phyloP scores from a whole-genome alignment of 306 rosid species.

The Rosa lucieae region DNA sequence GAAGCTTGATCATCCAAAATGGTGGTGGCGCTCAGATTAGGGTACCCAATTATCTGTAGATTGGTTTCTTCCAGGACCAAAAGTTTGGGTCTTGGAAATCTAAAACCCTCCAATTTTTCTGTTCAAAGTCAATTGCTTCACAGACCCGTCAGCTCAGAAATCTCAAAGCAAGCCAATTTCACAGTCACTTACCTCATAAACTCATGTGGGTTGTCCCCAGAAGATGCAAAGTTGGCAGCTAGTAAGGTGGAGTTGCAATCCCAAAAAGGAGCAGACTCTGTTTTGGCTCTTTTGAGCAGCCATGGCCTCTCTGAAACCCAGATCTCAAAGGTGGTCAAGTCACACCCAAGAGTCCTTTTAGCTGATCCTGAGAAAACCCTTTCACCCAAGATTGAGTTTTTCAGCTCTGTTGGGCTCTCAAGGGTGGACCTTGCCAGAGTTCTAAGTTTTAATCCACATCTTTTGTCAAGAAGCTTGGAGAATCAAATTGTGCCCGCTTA shows the following conservation, averaged over 20 bases:
- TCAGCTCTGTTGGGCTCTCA: conserved; percentile 38
- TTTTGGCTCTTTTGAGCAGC: conserved; percentile 26
- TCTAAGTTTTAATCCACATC: not conserved
- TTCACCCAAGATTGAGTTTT: conserved; percentile 42
- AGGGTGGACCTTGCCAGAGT: conserved; percentile 23
- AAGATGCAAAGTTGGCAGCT: conserved; percentile 21
- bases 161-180: conserved; percentile 12
- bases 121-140: not conserved
- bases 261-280: conserved; percentile 11
- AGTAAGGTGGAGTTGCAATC: conserved; percentile 7
- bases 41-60: not conserved
- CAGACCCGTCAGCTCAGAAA: conserved; percentile 6
- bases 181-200: conserved; percentile 32
- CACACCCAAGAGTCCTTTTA: conserved; percentile 11
- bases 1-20: not conserved
- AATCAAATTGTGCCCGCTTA: conserved; percentile 29
- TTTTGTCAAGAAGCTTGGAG: conserved; percentile 30
- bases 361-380: conserved; percentile 34
- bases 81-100: not conserved
- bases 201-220: conserved; percentile 32
- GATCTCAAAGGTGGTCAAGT: conserved; percentile 18
- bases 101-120: not conserved
- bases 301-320: conserved; percentile 35
- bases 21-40: not conserved
- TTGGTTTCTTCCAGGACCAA: not conserved